Base-by-base conservation (phyloP, 495 filamentous ascomycete species). In the Hypomontagnella monticulosa region DNA sequence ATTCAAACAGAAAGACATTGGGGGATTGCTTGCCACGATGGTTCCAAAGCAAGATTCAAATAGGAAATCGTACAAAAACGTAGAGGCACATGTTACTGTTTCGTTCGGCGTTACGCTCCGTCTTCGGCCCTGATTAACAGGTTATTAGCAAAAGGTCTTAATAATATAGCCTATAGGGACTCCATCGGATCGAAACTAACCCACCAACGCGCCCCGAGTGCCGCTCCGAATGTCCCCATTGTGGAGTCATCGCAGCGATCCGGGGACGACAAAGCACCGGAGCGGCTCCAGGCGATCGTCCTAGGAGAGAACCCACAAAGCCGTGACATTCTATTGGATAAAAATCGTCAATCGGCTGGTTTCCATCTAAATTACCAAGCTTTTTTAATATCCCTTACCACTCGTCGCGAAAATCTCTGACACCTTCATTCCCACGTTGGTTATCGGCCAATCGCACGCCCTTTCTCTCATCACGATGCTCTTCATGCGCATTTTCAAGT, bases 221-320 rank as follows among this genome's bases (percentile, higher is more conserved):
- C 66, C 55, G 66, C 50, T 55, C 66, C 66, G 66, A 60, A 19
- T 52, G 20, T 44, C 46, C 38, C 15, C 53, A 50, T 16, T 63
- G 54, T 68, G 65, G 65, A 68, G 49, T 58, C 42, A 42, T 54
- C 27, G 34, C 50, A 63, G 50, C 7, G 56, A 51, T 57, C 60
- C 66, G 60, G 66, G 49, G 59, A 40, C 60, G 49, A 63, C 37
- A 57, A 27, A 36, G 32, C 37, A 63, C 50, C 66, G 66, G 66
- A 69, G 34, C 66, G 66, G 65, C 41, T 67, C 57, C 23, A 61
- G 30, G 44, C 15, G 58, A 54, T 63, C 53, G 15, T 44, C 36
- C 6, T 40, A 55, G 19, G 58, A 23, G n/a, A 14, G 34, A 34
- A 23, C 4, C 48, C 34, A 49, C 19, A 40, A 50, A 33, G 18